Evolutionary conservation across 1,284 basidiomycete genomes (phyloP), one percentile per base, ranked within the genome.

Genomic region (Cryptococcus neoformans): DNA sequence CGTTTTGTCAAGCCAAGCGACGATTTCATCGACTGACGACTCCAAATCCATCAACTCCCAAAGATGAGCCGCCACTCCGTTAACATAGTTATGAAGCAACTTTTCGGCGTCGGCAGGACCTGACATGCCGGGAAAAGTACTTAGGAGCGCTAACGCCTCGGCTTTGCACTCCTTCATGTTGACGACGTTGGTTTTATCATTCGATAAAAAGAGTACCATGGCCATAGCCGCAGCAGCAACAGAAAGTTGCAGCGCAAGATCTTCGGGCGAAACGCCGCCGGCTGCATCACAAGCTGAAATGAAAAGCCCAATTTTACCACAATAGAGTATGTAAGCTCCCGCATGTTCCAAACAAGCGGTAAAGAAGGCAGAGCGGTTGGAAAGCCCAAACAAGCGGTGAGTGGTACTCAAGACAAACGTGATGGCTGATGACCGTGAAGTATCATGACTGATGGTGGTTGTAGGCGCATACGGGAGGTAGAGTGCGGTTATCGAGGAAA

Each of bases 401-500:
- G 40, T 41, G 40, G n/a, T 41, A 41, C 40, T n/a, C n/a, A 41
- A n/a, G 40, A 41, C 11, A n/a, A 11, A 11, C 40, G n/a, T 11
- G 40, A 41, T n/a, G 21, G 21, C 21, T 21, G 21, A 21, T 21
- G 21, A 21, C 21, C 21, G 21, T 21, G 21, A 21, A 41, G 10
- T n/a, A n/a, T 10, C 11, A n/a, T 41, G 40, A n/a, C 40, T 41
- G 40, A 41, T 41, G 10, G 40, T 11, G n/a, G 34, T 12, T 28
- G 6, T 28, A 57, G 85, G 84, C 0, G 88, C 86, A 70, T 96
- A 92, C 5, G 85, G 82, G 58, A 86, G 82, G 67, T 90, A 97
- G 5, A 98, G 81, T 3, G 82, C 80, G 4, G 84, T 80, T n/a
- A 87, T 79, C 2, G 79, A 80, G 1, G 75, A 58, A 47, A 97